Conservation (phyloP, 257 asterid species). For the Haberlea rhodopensis region DNA sequence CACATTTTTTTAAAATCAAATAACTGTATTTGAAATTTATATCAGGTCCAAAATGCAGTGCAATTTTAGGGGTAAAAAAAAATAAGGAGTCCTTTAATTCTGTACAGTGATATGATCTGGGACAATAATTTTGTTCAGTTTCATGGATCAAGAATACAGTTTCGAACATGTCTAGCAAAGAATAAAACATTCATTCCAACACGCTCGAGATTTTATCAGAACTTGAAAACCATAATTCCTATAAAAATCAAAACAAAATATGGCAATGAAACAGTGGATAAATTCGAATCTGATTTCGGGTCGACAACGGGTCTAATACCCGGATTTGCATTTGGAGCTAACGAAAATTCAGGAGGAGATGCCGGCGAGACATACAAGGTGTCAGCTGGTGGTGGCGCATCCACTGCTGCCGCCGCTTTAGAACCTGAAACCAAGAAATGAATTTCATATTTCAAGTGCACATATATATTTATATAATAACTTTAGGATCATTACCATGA, state of each 20-base stretch:
- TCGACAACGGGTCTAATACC: conserved; percentile 53
- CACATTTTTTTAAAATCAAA: no score
- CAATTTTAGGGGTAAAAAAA: no score
- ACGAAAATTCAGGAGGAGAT: conserved; percentile 36
- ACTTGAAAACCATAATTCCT: conserved; percentile 32
- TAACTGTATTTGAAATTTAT: no score
- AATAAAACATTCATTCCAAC: not conserved
- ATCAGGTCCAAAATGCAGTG: no score
- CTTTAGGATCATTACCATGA: conserved; percentile 33
- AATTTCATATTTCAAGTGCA: not conserved
- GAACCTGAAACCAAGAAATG: conserved; percentile 35
- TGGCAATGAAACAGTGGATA: conserved; percentile 23
- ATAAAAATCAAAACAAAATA: conserved; percentile 29
- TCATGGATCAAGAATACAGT: conserved; percentile 1
- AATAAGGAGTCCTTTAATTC: no score
- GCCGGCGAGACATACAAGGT: conserved; percentile 32
- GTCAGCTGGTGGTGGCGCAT: conserved; percentile 32
- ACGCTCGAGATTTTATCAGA: conserved; percentile 3
- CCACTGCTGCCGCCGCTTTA: conserved; percentile 37
- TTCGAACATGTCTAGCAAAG: not conserved
- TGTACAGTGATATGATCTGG: not conserved
- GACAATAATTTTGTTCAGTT: not conserved
- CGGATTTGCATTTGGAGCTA: conserved; percentile 47
- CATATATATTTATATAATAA: not conserved
- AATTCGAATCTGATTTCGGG: conserved; percentile 38